phyloP scores from a whole-genome alignment of 768 basidiomycete genomes.

The Russula ochroleuca region DNA sequence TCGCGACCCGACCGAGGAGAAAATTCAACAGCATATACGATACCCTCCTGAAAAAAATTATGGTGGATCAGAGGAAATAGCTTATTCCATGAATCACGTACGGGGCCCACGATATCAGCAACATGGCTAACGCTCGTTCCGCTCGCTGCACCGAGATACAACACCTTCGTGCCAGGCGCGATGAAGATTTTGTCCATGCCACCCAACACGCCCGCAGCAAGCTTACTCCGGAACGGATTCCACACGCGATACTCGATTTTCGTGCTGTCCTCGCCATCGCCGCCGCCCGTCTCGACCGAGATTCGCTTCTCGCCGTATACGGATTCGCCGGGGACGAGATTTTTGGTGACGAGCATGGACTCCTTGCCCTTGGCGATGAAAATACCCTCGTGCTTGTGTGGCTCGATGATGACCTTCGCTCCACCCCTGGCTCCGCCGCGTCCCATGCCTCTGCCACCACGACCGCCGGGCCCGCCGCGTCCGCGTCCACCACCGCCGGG shows the following conservation, averaged over 20 bases:
- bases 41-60: conserved; percentile 62
- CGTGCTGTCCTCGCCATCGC: conserved; percentile 58
- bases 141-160: conserved; percentile 96
- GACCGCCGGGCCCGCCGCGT: conserved; percentile 47
- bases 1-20: conserved; percentile 95
- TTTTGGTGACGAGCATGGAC: conserved; percentile 94
- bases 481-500: conserved; percentile 27
- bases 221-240: conserved; percentile 98
- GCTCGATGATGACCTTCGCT: conserved; percentile 86
- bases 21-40: conserved; percentile 98
- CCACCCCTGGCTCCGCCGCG: conserved; percentile 84
- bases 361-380: conserved; percentile 99
- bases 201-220: conserved; percentile 94
- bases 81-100: conserved; percentile 38
- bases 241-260: conserved; percentile 98
- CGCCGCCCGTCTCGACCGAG: conserved; percentile 55
- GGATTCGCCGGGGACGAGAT: conserved; percentile 94
- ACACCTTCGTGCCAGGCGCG: conserved; percentile 88
- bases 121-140: conserved; percentile 99
- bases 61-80: conserved; percentile 19
- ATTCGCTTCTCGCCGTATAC: conserved; percentile 99
- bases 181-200: conserved; percentile 94
- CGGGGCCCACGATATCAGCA: conserved; percentile 96
- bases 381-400: conserved; percentile 89
- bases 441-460: conserved; percentile 50